Evolutionary conservation across 1,284 basidiomycete genomes (phyloP), one percentile per base, ranked within the genome.

Genomic region (Apiotrichum mycotoxinovorans): DNA sequence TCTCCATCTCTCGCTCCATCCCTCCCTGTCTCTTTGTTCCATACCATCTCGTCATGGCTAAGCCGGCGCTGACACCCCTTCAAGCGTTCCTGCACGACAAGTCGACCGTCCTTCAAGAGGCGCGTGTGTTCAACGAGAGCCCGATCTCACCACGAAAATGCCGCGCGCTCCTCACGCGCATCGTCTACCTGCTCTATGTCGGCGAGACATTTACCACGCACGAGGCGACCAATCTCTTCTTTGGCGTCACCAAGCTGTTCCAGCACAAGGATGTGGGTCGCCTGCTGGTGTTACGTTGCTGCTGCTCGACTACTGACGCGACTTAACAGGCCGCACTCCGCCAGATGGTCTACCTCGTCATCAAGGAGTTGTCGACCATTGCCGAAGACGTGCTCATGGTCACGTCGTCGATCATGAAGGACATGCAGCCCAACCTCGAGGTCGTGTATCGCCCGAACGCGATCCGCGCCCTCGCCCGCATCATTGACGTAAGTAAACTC

Each of bases 341-440:
- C 63, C 96, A 99, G 79, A 95, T 95, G 83, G 95, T 98, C 42
- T 98, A 98, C 80, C 84, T 99, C 58, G 90, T 94, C 52, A 97
- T 99, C 82, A 99, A 98, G 81, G 96, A 99, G 79, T 84, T 99
- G 20, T 89, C 92, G 30, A 87, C 85, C 43, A 88, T 89, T n/a
- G 92, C 96, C 20, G 92, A 99, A 78, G 96, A 98, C 81, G 91
- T 98, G 38, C 97, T 99, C 71, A 99, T 99, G 93, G 94, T 98
- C 67, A 99, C 96, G 8, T 92, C 90, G 72, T 97, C 93, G 72
- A 98, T 99, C 78, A 98, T 98, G 94, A 98, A 98, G 82, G 95
- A 99, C 74, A 98, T 98, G 91, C 95, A 98, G 74, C 90, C 94
- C 51, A 98, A 98, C 75, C 88, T 93, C 51, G 96, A 98, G 76